A percentile compares a stretch with the other conserved stretches of the same genome.
Evolutionary conservation across 2,329 filamentous ascomycete genomes (phyloP).

Genomic region (Clathrospora elynae): DNA sequence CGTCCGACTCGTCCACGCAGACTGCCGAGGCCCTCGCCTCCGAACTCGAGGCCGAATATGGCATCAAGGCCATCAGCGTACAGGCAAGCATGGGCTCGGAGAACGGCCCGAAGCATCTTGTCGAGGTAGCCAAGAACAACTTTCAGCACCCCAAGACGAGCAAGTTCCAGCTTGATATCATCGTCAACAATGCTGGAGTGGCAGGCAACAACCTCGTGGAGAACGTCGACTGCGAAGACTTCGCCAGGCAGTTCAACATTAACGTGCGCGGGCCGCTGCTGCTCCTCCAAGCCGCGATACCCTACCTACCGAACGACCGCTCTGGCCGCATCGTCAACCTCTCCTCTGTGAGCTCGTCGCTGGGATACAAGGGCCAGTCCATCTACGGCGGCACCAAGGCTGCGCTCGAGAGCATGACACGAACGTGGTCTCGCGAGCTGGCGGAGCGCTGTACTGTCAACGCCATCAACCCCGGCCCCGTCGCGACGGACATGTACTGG

Average conservation of each 20-base stretch:
- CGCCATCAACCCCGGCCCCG: conserved; percentile 68
- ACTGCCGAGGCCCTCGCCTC: conserved; percentile 60
- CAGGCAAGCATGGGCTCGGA: conserved; percentile 73
- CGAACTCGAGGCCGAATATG: conserved; percentile 62
- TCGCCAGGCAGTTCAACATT: conserved; percentile 73
- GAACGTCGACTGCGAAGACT: conserved; percentile 68
- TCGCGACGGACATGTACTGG: conserved; percentile 67
- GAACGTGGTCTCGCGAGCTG: conserved; percentile 68
- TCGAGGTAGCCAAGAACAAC: conserved; percentile 63
- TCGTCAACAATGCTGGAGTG: conserved; percentile 85
- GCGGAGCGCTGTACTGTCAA: conserved; percentile 68
- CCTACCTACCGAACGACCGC: conserved; percentile 71
- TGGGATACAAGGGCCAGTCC: conserved; percentile 64
- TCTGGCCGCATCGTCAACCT: conserved; percentile 68
- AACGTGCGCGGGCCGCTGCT: conserved; percentile 84
- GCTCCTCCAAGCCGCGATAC: conserved; percentile 72
- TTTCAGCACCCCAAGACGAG: conserved; percentile 60
- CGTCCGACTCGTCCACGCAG: conserved; percentile 63
- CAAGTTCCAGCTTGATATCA: conserved; percentile 75
- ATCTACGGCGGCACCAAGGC: conserved; percentile 71
- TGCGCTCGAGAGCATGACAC: conserved; percentile 70
- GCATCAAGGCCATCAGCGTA: conserved; percentile 64
- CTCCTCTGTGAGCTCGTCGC: conserved; percentile 61
- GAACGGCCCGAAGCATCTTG: conserved; percentile 63
- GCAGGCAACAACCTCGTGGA: conserved; percentile 67